These are phyloP conservation scores for Neurospora sublineolata DNA, from an alignment of 495 filamentous ascomycete genomes.

Conservation along the genomic window DNA sequence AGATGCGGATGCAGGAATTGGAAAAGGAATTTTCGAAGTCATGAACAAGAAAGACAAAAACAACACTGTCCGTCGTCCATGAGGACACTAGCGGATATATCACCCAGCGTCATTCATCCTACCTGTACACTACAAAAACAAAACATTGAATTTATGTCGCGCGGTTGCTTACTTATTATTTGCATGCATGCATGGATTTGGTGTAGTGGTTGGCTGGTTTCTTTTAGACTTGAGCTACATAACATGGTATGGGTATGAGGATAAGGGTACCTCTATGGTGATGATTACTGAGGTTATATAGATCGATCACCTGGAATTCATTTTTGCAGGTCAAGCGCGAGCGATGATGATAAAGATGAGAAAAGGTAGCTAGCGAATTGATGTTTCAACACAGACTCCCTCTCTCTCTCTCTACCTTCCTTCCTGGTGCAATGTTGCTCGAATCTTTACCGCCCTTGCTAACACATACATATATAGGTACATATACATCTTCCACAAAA, in stretches of 20 bases:
- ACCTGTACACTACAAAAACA: neutral
- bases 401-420: too few species aligned
- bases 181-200: neutral
- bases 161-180: neutral
- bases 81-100: neutral
- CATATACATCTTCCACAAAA: too few species aligned
- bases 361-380: neutral
- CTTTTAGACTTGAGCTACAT: neutral
- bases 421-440: too few species aligned
- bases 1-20: neutral
- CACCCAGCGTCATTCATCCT: neutral
- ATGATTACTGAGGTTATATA: neutral
- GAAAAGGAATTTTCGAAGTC: neutral
- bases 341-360: neutral
- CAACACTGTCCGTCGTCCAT: neutral
- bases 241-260: neutral
- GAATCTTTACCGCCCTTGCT: too few species aligned
- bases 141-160: neutral
- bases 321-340: neutral
- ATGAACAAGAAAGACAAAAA: neutral
- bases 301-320: neutral
- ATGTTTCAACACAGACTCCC: neutral
- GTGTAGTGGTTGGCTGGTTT: neutral
- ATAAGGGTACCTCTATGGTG: neutral
- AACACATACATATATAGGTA: too few species aligned